Base-by-base conservation (phyloP, 768 basidiomycete species). In the Termitomyces sp. region DNA sequence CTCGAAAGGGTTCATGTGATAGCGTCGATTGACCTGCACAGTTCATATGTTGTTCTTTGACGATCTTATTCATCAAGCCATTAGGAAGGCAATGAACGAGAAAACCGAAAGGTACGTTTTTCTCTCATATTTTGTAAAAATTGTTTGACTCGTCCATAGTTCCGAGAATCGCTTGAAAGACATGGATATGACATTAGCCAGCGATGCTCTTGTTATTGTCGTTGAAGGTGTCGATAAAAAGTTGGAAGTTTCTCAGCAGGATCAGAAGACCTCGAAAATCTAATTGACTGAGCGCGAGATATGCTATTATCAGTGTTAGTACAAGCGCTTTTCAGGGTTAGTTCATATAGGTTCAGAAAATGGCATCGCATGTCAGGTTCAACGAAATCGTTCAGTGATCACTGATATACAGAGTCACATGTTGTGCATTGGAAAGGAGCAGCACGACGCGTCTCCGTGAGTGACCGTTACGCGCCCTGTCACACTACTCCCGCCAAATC, bases 71-170 rank as follows among this genome's bases (percentile, higher is more conserved):
- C 72, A 82, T 96, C 66, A 78, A 77, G 48, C 91, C 93, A 49
- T 79, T 94, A 85, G 35, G 91, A 94, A 61, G 88, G 89, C 38
- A 92, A 93, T 89, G 75, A 70, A 20, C 78, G 81, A 47, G 91
- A 94, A 43, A 47, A 57, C 26, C 36, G 36, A 8, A 48, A 57
- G 3, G 56, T 50, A n/a, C 3, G 48, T 41, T 12, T 12, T 26
- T 50, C 12, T n/a, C 13, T 5, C 20, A 13, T n/a, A 10, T 13
- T 40, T 33, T n/a, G 2, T 46, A 2, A 12, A 5, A 5, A 55
- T n/a, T 41, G 5, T 55, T n/a, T 14, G 20, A 12, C 32, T 26
- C 23, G 10, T 7, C 5, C 44, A 1, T 63, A 87, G 81, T 95
- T 95, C 84, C 88, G 90, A 59, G 80, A 79, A 61, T 95, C 94